Evolutionary conservation across 441 rosid species (phyloP), one percentile per base, ranked within the genome.

Genomic region (Melastoma candidum): DNA sequence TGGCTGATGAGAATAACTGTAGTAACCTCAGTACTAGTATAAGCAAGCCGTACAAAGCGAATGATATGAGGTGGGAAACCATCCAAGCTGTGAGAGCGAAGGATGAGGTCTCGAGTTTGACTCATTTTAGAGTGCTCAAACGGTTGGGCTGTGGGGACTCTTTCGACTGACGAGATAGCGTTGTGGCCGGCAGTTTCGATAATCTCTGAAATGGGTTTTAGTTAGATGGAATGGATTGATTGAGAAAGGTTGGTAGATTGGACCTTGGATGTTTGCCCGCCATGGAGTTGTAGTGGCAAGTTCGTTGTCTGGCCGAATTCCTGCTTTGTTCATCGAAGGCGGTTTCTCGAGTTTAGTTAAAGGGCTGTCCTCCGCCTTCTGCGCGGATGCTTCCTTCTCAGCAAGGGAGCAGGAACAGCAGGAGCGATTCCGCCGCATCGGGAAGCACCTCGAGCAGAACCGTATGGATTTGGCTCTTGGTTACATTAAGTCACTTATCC

Each of bases 61-160:
- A 90, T 56, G 97, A 90, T 69, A 59, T 79, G 75, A 84, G 95
- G 63, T 90, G 97, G 97, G 95, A 90, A 73, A 95, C 97, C 25
- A 87, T 90, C 63, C 94, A 90, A 66, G 84, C 81, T 2, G 85
- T 84, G 12, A 72, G 95, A 66, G 68, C 74, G 3, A 77, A 72
- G 46, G 94, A 84, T 61, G 95, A 92, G 46, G 68, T 67, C 57
- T 59, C 86, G 69, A 94, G 97, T 60, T 69, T 86, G 59, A 84
- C 79, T 65, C 95, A 84, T 56, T 90, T 90, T 67, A 83, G 86
- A 68, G 71, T 89, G 57, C 79, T 85, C 26, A 89, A 85, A 75
- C 75, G 95, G 74, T 78, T 90, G 64, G 97, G 97, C 17, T 90
- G 94, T 12, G 95, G 97, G 27, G 97, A 90, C 63, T 17, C 22